Percentiles rank a stretch among this genome's conserved stretches.
phyloP scores from a whole-genome alignment of 169 alveolate species.

The Eimeria maxima region DNA sequence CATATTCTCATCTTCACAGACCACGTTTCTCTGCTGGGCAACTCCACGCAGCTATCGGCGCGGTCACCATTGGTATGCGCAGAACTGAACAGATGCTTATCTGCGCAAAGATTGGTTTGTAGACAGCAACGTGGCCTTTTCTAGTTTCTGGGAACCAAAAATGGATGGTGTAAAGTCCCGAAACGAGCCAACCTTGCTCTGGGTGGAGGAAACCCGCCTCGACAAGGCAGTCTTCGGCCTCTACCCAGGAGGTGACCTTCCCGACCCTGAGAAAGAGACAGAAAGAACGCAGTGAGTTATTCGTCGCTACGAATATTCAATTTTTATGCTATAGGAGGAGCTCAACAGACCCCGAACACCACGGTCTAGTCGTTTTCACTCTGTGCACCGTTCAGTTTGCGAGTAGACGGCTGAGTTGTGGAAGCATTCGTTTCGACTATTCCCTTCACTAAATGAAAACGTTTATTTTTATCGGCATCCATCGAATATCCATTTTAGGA shows the following conservation, averaged over 20 bases:
- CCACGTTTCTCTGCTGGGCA: background rate
- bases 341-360: background rate
- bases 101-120: background rate
- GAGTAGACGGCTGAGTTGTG: background rate
- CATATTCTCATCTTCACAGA: background rate
- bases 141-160: background rate
- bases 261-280: constrained; percentile 23
- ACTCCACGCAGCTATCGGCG: background rate
- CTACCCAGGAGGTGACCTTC: constrained; percentile 51
- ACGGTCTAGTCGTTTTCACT: background rate
- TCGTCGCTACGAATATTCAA: background rate
- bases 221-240: constrained; percentile 19
- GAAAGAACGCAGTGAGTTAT: constrained; percentile 22
- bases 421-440: background rate
- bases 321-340: background rate
- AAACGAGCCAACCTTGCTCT: background rate
- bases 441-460: background rate
- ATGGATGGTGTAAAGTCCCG: background rate
- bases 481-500: no score
- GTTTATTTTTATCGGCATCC: background rate
- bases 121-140: background rate
- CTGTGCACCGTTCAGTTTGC: background rate
- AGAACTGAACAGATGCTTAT: background rate
- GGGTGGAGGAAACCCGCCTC: background rate
- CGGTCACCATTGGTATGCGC: background rate